Conservation (phyloP, 345 rosid species). For the Rhodamnia argentea region DNA sequence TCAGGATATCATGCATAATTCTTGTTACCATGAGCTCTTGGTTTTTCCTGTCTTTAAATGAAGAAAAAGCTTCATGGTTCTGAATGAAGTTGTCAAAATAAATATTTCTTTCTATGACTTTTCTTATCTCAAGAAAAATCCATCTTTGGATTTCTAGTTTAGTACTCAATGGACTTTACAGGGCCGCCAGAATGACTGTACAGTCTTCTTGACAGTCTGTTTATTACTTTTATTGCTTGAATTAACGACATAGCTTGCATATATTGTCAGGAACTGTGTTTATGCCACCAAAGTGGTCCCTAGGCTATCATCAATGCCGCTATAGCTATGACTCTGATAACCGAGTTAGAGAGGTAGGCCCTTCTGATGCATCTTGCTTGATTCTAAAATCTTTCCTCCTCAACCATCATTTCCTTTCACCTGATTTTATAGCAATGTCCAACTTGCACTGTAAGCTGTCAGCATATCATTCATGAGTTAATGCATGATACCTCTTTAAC, state of each 20-base stretch:
- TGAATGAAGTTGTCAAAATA: background rate
- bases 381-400: background rate
- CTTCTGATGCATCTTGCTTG: background rate
- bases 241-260: background rate
- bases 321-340: slow-evolving; percentile 77
- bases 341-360: slow-evolving; percentile 66
- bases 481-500: background rate
- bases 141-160: background rate
- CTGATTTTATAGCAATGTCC: background rate
- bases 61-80: background rate
- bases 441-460: background rate
- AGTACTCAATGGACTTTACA: background rate
- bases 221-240: background rate
- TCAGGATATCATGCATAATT: background rate
- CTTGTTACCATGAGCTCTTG: background rate
- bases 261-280: slow-evolving; percentile 53
- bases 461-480: background rate
- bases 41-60: background rate
- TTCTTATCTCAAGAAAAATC: background rate
- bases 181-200: background rate
- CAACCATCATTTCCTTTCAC: background rate
- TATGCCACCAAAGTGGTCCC: slow-evolving; percentile 95
- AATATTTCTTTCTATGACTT: background rate
- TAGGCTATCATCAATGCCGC: slow-evolving; percentile 86
- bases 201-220: background rate